A percentile compares a stretch with the other conserved stretches of the same genome.
Conservation (phyloP, 768 basidiomycete genomes). For the Psilocybe tampanensis region DNA sequence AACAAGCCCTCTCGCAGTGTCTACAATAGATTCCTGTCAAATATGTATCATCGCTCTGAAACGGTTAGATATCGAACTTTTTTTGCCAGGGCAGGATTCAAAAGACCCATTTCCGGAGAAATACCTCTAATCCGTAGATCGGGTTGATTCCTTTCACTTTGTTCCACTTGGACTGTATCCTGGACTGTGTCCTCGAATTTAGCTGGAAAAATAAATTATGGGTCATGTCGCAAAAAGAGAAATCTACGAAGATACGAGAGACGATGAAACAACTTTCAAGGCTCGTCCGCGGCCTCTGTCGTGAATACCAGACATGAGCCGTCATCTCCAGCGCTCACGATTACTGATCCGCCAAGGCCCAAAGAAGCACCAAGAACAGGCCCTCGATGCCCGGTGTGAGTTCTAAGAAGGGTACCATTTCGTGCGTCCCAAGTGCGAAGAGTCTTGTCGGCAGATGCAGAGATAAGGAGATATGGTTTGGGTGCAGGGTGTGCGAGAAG, state of each 20-base stretch:
- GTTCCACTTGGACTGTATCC: no score
- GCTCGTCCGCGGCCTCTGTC: slow-evolving; percentile 50
- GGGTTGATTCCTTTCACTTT: no score
- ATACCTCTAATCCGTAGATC: no score
- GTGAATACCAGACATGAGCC: slow-evolving; percentile 83
- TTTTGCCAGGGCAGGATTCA: no score
- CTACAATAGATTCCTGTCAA: no score
- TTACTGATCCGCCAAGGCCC: slow-evolving; percentile 66
- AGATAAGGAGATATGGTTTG: slow-evolving; percentile 76
- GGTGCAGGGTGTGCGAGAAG: slow-evolving; percentile 76
- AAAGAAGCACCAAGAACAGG: slow-evolving; percentile 77
- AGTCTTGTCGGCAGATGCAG: slow-evolving; percentile 85
- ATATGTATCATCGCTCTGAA: no score
- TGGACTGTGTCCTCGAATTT: no score
- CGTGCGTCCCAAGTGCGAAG: slow-evolving; percentile 93
- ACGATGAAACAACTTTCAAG: not conserved
- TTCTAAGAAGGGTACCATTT: slow-evolving; percentile 74
- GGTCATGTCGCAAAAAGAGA: no score
- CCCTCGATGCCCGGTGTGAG: slow-evolving; percentile 82
- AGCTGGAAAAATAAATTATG: no score
- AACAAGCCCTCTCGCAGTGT: no score
- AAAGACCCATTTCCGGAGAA: no score
- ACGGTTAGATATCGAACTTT: no score
- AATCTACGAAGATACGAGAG: not conserved
- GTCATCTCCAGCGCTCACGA: slow-evolving; percentile 92